Conservation (phyloP, 768 basidiomycete species). For the Podaxis rugospora region DNA sequence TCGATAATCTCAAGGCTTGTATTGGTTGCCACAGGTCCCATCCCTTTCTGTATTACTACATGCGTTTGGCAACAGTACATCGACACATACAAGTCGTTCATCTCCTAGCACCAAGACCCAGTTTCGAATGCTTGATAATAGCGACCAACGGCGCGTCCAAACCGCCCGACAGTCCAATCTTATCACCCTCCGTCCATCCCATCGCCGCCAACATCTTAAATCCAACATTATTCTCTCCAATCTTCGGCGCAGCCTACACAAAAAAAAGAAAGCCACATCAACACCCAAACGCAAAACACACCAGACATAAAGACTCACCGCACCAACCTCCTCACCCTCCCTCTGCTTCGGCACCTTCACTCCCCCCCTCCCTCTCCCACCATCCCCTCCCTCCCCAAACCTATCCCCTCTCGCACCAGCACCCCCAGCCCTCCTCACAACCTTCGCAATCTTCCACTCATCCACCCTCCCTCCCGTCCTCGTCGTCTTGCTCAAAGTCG, state of each 20-base stretch:
- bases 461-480: slow-evolving; percentile 49
- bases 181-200: slow-evolving; percentile 86
- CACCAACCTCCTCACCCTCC: slow-evolving; percentile 89
- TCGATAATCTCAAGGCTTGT: too few relatives aligned
- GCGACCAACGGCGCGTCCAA: slow-evolving; percentile 76
- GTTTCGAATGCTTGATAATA: slow-evolving; percentile 81
- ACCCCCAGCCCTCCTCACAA: slow-evolving; percentile 34
- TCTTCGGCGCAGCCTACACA: slow-evolving; percentile 70
- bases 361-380: slow-evolving; percentile 16
- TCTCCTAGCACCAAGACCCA: slow-evolving; percentile 71
- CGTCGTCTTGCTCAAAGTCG: slow-evolving; percentile 68
- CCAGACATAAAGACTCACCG: slow-evolving; percentile 34
- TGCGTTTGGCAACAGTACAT: too few relatives aligned
- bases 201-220: slow-evolving; percentile 84
- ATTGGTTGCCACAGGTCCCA: too few relatives aligned
- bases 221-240: slow-evolving; percentile 76
- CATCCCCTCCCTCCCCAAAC: slow-evolving; percentile 30
- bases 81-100: slow-evolving; percentile 10
- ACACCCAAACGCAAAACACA: not conserved
- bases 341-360: slow-evolving; percentile 43
- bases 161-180: slow-evolving; percentile 66
- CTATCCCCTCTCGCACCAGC: slow-evolving; percentile 28
- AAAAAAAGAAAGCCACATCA: not conserved
- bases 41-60: too few relatives aligned
- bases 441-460: slow-evolving; percentile 53